Evolutionary conservation across 805 yeast genomes (phyloP), one percentile per base, ranked within the genome.

Genomic region (Candida gorgasii): DNA sequence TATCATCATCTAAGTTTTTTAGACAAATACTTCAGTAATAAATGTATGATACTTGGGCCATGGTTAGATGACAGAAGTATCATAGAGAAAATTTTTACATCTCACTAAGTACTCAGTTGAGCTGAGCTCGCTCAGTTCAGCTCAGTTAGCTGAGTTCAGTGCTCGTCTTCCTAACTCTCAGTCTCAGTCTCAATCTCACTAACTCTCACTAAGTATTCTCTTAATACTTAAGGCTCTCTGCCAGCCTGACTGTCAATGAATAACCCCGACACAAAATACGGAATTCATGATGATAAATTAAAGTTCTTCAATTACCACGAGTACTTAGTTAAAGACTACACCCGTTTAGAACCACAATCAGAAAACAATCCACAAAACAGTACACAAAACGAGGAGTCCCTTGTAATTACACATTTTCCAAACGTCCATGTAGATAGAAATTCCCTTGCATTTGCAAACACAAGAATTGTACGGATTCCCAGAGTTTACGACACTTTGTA

Each of bases 281-380:
- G 50, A 5, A 26, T 33, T n/a, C 14, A 34, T 34, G 28, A 34
- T 20, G 18, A 24, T 9, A 16, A 26, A 20, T 48, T 62, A 16
- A 46, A 45, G 42, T 82, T 79, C 55, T 84, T 81, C 72, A 84
- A 85, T 55, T 83, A 82, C 51, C 88, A 84, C 54, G 90, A 84
- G 55, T 80, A 67, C 53, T 50, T 75, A 3, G 63, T 65, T 9
- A 54, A 57, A 2, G 62, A 62, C 15, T 69, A 71, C 57, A 39
- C 44, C 17, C 45, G 51, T 2, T 34, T 28, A 16, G 19, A 14
- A 13, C 19, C 26, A 23, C 27, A 17, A 2, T 13, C 15, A 30
- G 28, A 17, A 13, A 8, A 5, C 4, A 16, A 15, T 4, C 17
- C 30, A 28, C 23, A 22, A 18, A 9, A 3, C 23, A 23, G 9